Evolutionary conservation across 2,329 filamentous ascomycete species (phyloP).

Genomic region (Xylariaceae sp.): DNA sequence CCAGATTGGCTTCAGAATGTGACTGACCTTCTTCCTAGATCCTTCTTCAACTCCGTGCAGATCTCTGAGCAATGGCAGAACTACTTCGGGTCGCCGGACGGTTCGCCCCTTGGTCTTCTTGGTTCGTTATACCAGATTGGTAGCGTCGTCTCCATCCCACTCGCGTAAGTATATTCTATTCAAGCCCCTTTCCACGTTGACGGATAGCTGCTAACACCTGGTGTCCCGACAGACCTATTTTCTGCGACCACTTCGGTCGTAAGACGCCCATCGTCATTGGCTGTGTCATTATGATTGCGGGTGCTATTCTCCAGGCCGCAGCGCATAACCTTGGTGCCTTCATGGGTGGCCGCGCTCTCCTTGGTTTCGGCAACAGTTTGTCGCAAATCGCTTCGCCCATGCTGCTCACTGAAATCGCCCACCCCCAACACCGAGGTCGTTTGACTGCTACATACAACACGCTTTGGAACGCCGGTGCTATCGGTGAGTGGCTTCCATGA

Average conservation of each 20-base stretch:
- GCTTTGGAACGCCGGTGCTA: slow-evolving; percentile 43
- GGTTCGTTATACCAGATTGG: slow-evolving; percentile 56
- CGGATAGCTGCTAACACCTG: background rate
- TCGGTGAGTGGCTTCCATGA: slow-evolving; percentile 21
- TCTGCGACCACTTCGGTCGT: slow-evolving; percentile 50
- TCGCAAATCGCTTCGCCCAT: slow-evolving; percentile 48
- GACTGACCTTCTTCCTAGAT: slow-evolving; percentile 28
- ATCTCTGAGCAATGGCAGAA: slow-evolving; percentile 41
- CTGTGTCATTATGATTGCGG: slow-evolving; percentile 47
- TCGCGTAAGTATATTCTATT: slow-evolving; percentile 39
- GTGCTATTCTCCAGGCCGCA: slow-evolving; percentile 52
- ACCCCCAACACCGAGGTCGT: slow-evolving; percentile 49
- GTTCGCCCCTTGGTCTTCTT: slow-evolving; percentile 46
- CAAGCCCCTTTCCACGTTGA: background rate
- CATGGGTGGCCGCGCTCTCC: slow-evolving; percentile 51
- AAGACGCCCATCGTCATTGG: slow-evolving; percentile 44
- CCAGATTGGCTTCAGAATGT: background rate
- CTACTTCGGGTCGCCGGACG: slow-evolving; percentile 44
- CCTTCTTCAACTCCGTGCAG: slow-evolving; percentile 43
- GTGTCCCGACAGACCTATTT: slow-evolving; percentile 36
- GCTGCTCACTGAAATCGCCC: slow-evolving; percentile 48
- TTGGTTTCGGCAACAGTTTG: slow-evolving; percentile 52
- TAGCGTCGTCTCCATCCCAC: slow-evolving; percentile 50
- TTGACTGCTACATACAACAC: slow-evolving; percentile 52
- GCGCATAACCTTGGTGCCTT: slow-evolving; percentile 42